Evolutionary conservation across 140 eudicot genomes (phyloP), one percentile per base, ranked within the genome.

Genomic region (Senecio squalidus): DNA sequence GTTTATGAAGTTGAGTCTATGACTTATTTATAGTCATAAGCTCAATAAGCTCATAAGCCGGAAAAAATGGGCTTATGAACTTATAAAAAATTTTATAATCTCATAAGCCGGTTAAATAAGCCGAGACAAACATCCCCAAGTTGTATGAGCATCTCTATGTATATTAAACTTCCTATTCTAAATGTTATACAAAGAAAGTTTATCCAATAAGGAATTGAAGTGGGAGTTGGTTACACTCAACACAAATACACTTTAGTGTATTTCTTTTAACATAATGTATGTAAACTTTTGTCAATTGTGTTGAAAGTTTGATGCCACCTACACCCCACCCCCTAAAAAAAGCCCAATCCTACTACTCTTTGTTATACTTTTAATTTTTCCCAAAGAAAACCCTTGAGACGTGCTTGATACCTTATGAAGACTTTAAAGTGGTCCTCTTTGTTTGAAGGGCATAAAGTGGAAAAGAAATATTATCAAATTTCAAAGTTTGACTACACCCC

Each of bases 401-500:
- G 29, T 66, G 72, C 15, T 68, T 53, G 59, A 68, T 68, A 52
- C 65, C 54, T 10, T 38, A 8, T 43, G 14, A 24, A 57, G 49
- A 44, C 74, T 64, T 43, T 48, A 68, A 57, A 61, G 39, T 52
- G 65, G 57, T 38, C 34, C 45, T 30, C 22, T 68, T 78, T 63
- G 57, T 27, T 47, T 41, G 75, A 53, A 61, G n/a, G 65, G 39
- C 69, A 60, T 53, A 52, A 71, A 55, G 77, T 16, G 43, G 71
- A 26, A 63, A 55, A 46, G 21, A 55, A 61, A 57, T 28, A 60
- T 70, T 64, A 72, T 69, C 67, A 65, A 76, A 73, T 66, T 62
- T 62, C 27, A 69, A n/a, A 69, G 78, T 81, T 81, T 81, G 84
- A 81, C 88, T 58, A 74, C 62, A 55, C 62, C 71, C 56, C 57